Percentiles rank a stretch among this genome's conserved stretches.
Conservation (phyloP, 331 rosid genomes). For the Prunus yedoensis region DNA sequence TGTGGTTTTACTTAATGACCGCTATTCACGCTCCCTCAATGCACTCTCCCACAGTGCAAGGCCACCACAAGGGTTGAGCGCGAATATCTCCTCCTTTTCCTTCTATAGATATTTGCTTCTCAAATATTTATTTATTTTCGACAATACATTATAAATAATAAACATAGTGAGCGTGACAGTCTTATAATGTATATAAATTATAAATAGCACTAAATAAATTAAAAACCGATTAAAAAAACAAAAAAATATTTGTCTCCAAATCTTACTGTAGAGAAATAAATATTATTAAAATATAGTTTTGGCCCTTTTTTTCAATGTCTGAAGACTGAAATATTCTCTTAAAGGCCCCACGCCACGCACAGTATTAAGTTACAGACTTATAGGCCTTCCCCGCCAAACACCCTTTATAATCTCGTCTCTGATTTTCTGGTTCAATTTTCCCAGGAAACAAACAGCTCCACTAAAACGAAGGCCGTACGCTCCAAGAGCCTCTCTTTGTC, state of each 20-base stretch:
- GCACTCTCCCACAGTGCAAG: background rate
- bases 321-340: background rate
- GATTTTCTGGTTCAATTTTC: constrained; percentile 23
- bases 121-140: too few species aligned
- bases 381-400: constrained; percentile 25
- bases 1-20: background rate
- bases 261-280: background rate
- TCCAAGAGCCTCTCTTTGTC: constrained; percentile 12
- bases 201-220: too few species aligned
- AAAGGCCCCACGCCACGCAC: too few species aligned
- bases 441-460: constrained; percentile 18
- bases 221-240: background rate
- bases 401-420: background rate
- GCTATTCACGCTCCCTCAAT: background rate
- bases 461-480: constrained; percentile 22
- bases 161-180: background rate
- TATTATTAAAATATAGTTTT: background rate
- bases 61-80: background rate
- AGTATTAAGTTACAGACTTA: too few species aligned
- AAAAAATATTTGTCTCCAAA: background rate
- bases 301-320: background rate
- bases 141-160: too few species aligned
- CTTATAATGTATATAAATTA: background rate
- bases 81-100: background rate
- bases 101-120: too few species aligned